Evolutionary conservation across 1,139 yeast species (phyloP), one percentile per base, ranked within the genome.

Genomic region (Debaryomyces fabryi): DNA sequence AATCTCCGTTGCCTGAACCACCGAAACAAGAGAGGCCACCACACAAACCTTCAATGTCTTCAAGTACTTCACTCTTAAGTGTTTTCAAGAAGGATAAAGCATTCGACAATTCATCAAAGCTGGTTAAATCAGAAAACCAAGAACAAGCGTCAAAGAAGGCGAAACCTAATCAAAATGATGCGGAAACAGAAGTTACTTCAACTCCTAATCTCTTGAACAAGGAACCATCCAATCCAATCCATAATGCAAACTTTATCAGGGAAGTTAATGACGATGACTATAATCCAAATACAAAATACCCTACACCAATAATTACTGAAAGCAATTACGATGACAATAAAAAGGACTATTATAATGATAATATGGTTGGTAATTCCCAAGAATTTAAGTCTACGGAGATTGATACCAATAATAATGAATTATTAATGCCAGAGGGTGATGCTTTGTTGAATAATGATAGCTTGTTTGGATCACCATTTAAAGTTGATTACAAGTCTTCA

Each of bases 401-500:
- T 12, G 25, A 35, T 10, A 6, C 23, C 13, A 16, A 3, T 34
- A 18, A 20, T 12, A 4, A 18, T 5, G 38, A 35, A 6, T 6
- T 12, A 10, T 18, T 20, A 3, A 52, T 23, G 48, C 43, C 6
- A 49, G 49, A 33, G n/a, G 52, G 49, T 30, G 40, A 38, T 34
- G 49, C 39, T 7, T 44, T 46, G 13, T 46, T 41, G n/a, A 52
- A 50, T 23, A 47, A 24, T 27, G 46, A 18, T 13, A 46, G 29
- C 46, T 53, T 52, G 1, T 70, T 71, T 54, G 77, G 74, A 2
- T 67, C 72, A 9, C 77, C 77, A 4, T 69, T 69, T 47, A 62
- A 65, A 38, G 67, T 68, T 8, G 52, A 56, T 32, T 68, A 65
- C 45, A 50, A 16, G 37, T 32, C 30, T 15, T 27, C 23, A 8